Conservation (phyloP, 805 yeast species). For the Ogataea naganishii region DNA sequence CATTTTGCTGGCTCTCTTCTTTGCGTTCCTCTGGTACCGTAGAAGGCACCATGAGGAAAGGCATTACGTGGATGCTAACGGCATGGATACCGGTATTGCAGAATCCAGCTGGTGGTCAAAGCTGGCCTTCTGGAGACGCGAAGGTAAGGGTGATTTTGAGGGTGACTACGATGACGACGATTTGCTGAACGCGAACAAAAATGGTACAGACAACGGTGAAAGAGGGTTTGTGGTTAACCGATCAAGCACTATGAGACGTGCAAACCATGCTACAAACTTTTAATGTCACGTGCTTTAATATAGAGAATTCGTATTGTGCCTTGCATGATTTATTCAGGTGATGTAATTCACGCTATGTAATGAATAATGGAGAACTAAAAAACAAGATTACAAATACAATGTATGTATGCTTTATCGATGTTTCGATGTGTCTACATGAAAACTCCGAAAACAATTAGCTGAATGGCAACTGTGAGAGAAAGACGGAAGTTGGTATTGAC, state of each 20-base stretch:
- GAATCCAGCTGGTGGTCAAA: conserved; percentile 15
- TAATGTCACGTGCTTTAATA: conserved; percentile 2
- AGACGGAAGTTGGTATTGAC: no score
- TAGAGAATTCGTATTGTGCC: no score
- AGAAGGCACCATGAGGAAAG: conserved; percentile 8
- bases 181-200: no score
- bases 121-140: conserved; percentile 17
- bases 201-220: conserved; percentile 13
- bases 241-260: conserved; percentile 19
- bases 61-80: conserved; percentile 27
- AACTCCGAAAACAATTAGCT: no score
- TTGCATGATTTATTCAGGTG: no score
- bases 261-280: conserved; percentile 18
- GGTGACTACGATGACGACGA: conserved; percentile 12
- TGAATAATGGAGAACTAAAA: no score
- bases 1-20: conserved; percentile 22
- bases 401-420: no score
- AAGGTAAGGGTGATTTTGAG: conserved; percentile 15
- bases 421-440: no score
- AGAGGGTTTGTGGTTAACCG: conserved; percentile 23
- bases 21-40: conserved; percentile 10
- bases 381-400: no score
- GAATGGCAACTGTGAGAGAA: no score
- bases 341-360: no score
- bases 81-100: conserved; percentile 21